Percentiles rank a stretch among this genome's conserved stretches.
These are phyloP conservation scores for Gliomastix tumulicola DNA, from an alignment of 2,329 filamentous ascomycete species.

Conservation along the genomic window DNA sequence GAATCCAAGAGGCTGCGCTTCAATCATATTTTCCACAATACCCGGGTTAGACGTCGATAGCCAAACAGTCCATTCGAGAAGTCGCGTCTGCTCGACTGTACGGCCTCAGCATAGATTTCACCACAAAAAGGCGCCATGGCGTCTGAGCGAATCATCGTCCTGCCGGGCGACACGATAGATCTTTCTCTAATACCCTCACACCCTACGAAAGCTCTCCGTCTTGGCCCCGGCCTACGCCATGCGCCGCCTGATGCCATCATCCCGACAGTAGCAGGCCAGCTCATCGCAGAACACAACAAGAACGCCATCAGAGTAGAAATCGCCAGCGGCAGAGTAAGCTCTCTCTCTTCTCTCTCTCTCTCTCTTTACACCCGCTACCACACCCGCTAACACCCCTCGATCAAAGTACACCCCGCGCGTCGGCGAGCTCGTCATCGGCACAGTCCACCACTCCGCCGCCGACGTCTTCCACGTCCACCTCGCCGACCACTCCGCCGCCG, in stretches of 20 bases:
- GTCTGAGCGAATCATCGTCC: slow-evolving; percentile 55
- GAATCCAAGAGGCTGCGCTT: too few species aligned
- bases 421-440: slow-evolving; percentile 86
- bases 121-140: slow-evolving; percentile 7
- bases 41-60: too few species aligned
- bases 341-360: slow-evolving; percentile 12
- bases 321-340: slow-evolving; percentile 58
- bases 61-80: too few species aligned
- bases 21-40: too few species aligned
- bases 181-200: slow-evolving; percentile 59
- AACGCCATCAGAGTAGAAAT: slow-evolving; percentile 74
- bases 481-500: slow-evolving; percentile 56
- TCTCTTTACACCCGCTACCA: slow-evolving; percentile 19
- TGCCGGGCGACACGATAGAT: slow-evolving; percentile 76
- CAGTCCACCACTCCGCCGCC: slow-evolving; percentile 65
- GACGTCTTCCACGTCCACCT: slow-evolving; percentile 79
- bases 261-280: slow-evolving; percentile 59
- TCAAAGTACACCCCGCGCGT: slow-evolving; percentile 66
- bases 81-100: too few species aligned
- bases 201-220: slow-evolving; percentile 63
- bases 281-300: slow-evolving; percentile 63
- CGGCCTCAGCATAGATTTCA: too few species aligned
- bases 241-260: slow-evolving; percentile 69
- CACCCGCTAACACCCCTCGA: neutral
- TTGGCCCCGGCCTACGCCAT: slow-evolving; percentile 79